Conservation (phyloP, 176 grass and related monocot genomes). For the Themeda triandra region DNA sequence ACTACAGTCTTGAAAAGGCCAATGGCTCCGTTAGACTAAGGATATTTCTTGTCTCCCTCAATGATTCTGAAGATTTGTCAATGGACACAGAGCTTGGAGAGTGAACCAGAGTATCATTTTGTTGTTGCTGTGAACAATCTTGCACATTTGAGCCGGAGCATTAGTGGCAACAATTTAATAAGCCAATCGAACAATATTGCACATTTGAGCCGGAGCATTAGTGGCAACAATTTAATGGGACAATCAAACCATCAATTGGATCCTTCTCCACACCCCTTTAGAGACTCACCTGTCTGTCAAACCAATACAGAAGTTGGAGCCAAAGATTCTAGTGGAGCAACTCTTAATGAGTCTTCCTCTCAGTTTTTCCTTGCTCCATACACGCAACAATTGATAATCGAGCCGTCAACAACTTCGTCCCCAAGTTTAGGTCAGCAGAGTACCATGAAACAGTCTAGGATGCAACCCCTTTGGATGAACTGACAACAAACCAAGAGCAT, state of each 20-base stretch:
- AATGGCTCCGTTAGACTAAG: constrained; percentile 56
- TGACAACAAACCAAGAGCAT: constrained; percentile 15
- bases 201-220: constrained; percentile 49
- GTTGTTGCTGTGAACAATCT: constrained; percentile 51
- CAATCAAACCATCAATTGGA: constrained; percentile 43
- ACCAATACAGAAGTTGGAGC: constrained; percentile 20
- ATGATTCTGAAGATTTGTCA: constrained; percentile 50
- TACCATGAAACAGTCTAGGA: constrained; percentile 33
- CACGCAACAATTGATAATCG: neutral
- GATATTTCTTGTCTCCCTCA: constrained; percentile 78
- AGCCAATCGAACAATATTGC: constrained; percentile 53
- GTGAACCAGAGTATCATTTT: constrained; percentile 68
- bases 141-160: too few relatives aligned
- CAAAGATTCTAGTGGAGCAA: constrained; percentile 25
- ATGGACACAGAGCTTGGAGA: constrained; percentile 48
- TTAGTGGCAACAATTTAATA: too few relatives aligned
- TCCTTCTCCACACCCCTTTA: constrained; percentile 31
- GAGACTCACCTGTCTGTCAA: constrained; percentile 36
- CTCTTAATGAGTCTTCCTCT: constrained; percentile 12
- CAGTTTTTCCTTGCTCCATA: constrained; percentile 52
- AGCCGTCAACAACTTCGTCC: constrained; percentile 42
- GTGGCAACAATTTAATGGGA: constrained; percentile 62
- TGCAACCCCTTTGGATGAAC: constrained; percentile 38
- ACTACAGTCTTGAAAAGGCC: constrained; percentile 64
- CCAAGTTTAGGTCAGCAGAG: constrained; percentile 37